Evolutionary conservation across 148 eudicot genomes (phyloP), one percentile per base, ranked within the genome.

Genomic region (Euryodendron excelsum): DNA sequence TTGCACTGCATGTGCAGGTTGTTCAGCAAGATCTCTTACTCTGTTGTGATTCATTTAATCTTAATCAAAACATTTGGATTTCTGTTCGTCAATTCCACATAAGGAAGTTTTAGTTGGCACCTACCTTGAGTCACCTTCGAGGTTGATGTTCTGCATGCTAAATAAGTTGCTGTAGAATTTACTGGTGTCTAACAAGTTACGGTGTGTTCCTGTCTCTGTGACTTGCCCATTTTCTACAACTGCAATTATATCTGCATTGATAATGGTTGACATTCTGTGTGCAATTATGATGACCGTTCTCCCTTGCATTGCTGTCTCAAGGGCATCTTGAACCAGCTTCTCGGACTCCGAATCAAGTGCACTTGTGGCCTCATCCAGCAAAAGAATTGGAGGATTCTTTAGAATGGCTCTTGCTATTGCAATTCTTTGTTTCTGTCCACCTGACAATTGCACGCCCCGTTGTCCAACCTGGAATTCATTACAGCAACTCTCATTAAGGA

Each of bases 281-380:
- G 90, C 90, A 47, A 84, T 85, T 48, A 87, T 44, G 62, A 87
- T 82, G 72, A 82, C 87, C 72, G 90, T 87, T 76, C 87, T 87
- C 60, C 87, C 90, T 71, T 80, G 84, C 84, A 82, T 85, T 72
- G 90, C 90, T 52, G 74, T 82, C 79, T 87, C 90, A n/a, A 87
- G 87, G 47, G 87, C 90, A 71, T 66, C 86, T 79, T 87, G 90
- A 75, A 87, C 90, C 44, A 84, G 77, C 76, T 87, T 87, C 75
- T 87, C 90, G n/a, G 90, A 82, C 75, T 84, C 87, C 75, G 90
- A 80, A 78, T 87, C 90, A 5, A 87, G 84, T 76, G 90, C n/a
- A n/a, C n/a, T n/a, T n/a, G n/a, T n/a, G n/a, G n/a, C n/a, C n/a
- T n/a, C n/a, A n/a, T n/a, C n/a, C n/a, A n/a, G n/a, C n/a, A n/a